phyloP scores from a whole-genome alignment of 75 land plant genomes.

The Adiantum capillusveneris region DNA sequence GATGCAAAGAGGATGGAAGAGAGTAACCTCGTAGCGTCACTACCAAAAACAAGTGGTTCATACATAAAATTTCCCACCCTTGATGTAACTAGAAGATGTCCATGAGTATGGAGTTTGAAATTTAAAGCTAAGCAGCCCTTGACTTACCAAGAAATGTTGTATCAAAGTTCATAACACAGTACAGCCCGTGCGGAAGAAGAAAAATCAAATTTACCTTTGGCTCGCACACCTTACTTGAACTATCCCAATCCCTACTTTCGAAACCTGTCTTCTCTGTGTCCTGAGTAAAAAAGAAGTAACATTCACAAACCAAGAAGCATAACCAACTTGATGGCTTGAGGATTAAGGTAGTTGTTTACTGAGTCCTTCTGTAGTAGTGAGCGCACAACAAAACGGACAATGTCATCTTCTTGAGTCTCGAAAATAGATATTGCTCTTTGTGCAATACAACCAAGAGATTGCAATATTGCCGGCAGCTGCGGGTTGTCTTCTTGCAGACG shows the following conservation, averaged over 20 bases:
- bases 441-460: conserved; percentile 88
- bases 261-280: conserved; percentile 1
- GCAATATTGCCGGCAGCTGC: conserved; percentile 75
- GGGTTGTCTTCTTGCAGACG: conserved; percentile 50
- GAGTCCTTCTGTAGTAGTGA: conserved; percentile 39
- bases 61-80: no score
- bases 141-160: background rate
- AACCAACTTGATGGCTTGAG: background rate
- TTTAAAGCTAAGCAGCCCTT: no score
- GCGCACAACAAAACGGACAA: conserved; percentile 53
- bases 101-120: no score
- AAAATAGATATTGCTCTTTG: conserved; percentile 86
- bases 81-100: no score
- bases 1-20: no score
- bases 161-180: background rate
- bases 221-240: conserved; percentile 55
- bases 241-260: conserved; percentile 41
- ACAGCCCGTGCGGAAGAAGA: background rate
- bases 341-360: conserved; percentile 24
- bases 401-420: conserved; percentile 90
- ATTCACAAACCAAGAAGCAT: background rate
- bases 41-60: no score
- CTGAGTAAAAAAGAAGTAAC: background rate
- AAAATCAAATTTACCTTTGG: conserved; percentile 47
- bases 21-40: no score